These are phyloP conservation scores for Perkinsus olseni DNA, from an alignment of 169 alveolate genomes.

Conservation along the genomic window DNA sequence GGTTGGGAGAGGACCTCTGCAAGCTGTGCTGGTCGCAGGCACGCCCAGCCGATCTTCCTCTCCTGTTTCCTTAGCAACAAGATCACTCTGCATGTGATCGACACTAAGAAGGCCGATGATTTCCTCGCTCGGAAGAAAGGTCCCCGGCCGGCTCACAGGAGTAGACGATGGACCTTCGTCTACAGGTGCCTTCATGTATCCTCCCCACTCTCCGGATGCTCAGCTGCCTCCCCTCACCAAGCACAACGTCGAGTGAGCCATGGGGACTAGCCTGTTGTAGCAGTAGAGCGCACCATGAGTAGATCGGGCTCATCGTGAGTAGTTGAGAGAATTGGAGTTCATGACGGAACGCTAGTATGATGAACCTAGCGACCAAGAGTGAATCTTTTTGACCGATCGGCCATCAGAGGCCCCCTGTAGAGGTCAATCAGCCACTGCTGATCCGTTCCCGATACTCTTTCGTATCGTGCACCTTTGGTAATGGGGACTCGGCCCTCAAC, in stretches of 20 bases:
- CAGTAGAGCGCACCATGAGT: no score
- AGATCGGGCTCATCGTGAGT: no score
- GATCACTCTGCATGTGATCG: constrained; percentile 46
- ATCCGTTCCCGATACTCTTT: no score
- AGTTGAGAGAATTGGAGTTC: no score
- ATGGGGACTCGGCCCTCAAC: no score
- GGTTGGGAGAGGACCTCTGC: constrained; percentile 31
- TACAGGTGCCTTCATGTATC: constrained; percentile 49
- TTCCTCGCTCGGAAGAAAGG: constrained; percentile 38
- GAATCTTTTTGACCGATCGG: no score
- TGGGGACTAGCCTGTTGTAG: no score
- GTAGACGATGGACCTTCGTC: background rate
- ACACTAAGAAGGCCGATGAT: constrained; percentile 33
- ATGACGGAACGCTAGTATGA: no score
- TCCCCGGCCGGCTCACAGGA: background rate
- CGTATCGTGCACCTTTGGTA: no score
- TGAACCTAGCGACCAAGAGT: no score
- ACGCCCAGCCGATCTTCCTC: constrained; percentile 28
- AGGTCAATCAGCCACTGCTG: no score
- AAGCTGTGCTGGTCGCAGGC: constrained; percentile 29
- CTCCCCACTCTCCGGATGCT: constrained; percentile 22
- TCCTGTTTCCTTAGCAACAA: constrained; percentile 45
- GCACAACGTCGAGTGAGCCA: constrained; percentile 18
- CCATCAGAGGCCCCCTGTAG: no score
- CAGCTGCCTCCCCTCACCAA: constrained; percentile 36